Evolutionary conservation across 441 rosid species (phyloP).

Genomic region (Kokia cookei): DNA sequence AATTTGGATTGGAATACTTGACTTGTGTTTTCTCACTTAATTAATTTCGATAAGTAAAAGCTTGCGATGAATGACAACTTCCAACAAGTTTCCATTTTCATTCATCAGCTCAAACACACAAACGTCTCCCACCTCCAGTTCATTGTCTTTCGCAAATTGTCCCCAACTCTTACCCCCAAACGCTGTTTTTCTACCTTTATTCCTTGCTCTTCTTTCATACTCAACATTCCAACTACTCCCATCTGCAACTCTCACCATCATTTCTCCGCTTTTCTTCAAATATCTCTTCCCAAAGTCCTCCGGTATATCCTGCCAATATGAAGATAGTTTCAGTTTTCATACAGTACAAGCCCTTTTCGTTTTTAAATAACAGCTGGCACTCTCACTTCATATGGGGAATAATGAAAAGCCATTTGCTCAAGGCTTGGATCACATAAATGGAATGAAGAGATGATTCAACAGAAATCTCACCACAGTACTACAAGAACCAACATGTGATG

Average conservation of each 20-base stretch:
- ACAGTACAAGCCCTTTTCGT: no score
- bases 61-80: background rate
- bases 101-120: conserved; percentile 22
- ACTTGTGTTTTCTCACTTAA: background rate
- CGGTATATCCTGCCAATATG: conserved; percentile 5
- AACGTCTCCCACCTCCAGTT: conserved; percentile 20
- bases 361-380: background rate
- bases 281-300: background rate
- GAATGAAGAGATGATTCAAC: background rate
- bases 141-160: conserved; percentile 7
- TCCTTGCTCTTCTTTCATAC: background rate
- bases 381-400: background rate
- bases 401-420: background rate
- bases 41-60: background rate
- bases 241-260: conserved; percentile 7
- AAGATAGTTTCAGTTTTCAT: background rate
- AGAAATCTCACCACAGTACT: background rate
- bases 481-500: background rate
- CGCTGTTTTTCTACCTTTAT: no score
- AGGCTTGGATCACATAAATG: background rate
- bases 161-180: conserved; percentile 9
- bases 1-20: no score
- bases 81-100: background rate
- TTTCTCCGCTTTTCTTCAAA: background rate
- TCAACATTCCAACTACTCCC: conserved; percentile 19